Base-by-base conservation (phyloP, 805 yeast species). In the Millerago galiae region DNA sequence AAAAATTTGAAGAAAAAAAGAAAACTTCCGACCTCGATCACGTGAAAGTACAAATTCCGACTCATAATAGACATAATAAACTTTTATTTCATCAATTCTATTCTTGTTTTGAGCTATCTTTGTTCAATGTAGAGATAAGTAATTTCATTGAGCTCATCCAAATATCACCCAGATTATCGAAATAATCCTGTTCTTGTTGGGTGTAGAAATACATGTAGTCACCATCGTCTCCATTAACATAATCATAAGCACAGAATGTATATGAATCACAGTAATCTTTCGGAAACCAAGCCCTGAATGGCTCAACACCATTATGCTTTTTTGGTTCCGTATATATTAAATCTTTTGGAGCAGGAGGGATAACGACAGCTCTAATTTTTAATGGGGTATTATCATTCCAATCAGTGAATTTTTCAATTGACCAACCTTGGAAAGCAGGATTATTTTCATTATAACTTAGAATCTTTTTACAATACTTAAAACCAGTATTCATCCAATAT, bases 401-500 rank as follows among this genome's bases (percentile, higher is more conserved):
- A 17, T 52, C 46, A 42, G 59, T 55, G 18, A 67, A 43, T 4
- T 61, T 54, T 9, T 49, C 37, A 4, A 17, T 3, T 2, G 30
- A 16, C 44, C 36, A 32, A 10, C 34, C 41, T 31, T 24, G 18
- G 28, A 45, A 45, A 21, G 45, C 38, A 13, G 51, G 51, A 27
- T 48, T 45, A 1, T 33, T 13, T 7, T 27, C 18, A 18, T 40
- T 39, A 14, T 29, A 26, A 34, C 26, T 41, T 53, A 56, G 47
- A 54, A 66, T 27, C 3, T 43, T 45, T 17, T 46, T 48, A 55
- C 83, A 77, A 38, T 61, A 68, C 35, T 66, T 55, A 53, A 75
- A 73, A 0, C 83, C 83, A 1, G 81, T 73, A 47, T 76, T 77
- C 45, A 77, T 68, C 82, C 82, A 77, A 2, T 75, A 49, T 21